Conservation (phyloP, 768 basidiomycete genomes). For the Auriscalpium microsporum region DNA sequence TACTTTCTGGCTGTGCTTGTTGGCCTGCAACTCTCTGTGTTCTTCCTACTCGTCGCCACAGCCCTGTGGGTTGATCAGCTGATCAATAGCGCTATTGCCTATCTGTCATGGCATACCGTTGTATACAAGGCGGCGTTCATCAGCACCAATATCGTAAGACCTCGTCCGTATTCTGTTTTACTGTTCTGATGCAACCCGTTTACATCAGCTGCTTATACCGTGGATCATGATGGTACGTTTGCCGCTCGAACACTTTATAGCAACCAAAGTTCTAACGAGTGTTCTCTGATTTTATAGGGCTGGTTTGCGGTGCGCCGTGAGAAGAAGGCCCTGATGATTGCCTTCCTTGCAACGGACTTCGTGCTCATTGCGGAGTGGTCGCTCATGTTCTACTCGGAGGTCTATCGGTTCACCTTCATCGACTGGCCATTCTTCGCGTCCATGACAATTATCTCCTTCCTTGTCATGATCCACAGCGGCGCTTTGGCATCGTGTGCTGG, state of each 20-base stretch:
- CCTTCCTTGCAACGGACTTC: conserved; percentile 36
- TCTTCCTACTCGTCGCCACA: conserved; percentile 40
- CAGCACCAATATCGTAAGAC: conserved; percentile 31
- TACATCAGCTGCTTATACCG: conserved; percentile 35
- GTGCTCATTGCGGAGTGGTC: conserved; percentile 23
- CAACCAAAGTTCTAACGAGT: neutral
- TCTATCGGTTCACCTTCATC: conserved; percentile 23
- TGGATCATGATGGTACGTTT: conserved; percentile 41
- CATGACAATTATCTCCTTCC: conserved; percentile 35
- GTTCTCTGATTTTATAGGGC: conserved; percentile 28
- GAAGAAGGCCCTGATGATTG: conserved; percentile 30
- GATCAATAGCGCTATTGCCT: conserved; percentile 34
- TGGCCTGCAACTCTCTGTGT: conserved; percentile 45
- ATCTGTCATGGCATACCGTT: conserved; percentile 32
- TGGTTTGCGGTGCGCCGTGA: conserved; percentile 47
- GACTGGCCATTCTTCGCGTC: conserved; percentile 45
- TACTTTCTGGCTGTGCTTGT: conserved; percentile 47
- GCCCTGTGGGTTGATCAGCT: conserved; percentile 52
- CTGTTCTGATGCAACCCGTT: neutral
- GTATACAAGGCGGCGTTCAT: conserved; percentile 40
- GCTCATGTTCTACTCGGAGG: conserved; percentile 20
- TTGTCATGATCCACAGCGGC: conserved; percentile 27
- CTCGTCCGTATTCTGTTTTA: conserved; percentile 11
- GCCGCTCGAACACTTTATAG: conserved; percentile 3
- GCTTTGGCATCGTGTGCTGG: conserved; percentile 42